A percentile compares a stretch with the other conserved stretches of the same genome.
phyloP scores from a whole-genome alignment of 371 early-diverging fungal species.

The Coemansia sp. region DNA sequence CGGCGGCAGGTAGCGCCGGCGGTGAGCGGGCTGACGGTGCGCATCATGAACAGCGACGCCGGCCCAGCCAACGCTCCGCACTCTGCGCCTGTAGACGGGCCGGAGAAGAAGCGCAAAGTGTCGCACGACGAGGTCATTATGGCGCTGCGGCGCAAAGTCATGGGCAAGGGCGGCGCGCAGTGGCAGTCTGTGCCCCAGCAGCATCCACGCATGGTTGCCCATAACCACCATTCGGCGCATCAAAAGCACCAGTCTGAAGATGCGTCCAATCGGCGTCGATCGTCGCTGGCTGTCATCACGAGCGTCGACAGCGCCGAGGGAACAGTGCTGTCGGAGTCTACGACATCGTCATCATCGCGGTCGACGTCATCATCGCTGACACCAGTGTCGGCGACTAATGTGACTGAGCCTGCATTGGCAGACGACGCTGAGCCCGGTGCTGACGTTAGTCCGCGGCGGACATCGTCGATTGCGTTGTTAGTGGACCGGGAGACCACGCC shows the following conservation, averaged over 20 bases:
- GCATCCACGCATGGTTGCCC: conserved; percentile 1
- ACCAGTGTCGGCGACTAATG: not conserved
- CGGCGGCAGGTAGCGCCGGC: conserved; percentile 39
- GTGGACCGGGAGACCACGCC: conserved; percentile 13
- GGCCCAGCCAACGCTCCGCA: conserved; percentile 24
- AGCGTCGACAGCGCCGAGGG: conserved; percentile 4
- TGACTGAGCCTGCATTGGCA: not conserved
- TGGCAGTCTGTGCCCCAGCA: conserved; percentile 15
- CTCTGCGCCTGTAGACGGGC: conserved; percentile 50
- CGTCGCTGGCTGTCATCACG: conserved; percentile 29
- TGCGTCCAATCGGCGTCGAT: conserved; percentile 6
- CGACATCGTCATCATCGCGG: conserved; percentile 18
- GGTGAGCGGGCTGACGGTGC: conserved; percentile 43
- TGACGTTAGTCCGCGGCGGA: conserved; percentile 8
- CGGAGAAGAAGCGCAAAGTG: conserved; percentile 40
- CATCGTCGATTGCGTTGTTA: conserved; percentile 26
- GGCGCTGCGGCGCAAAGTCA: conserved; percentile 52
- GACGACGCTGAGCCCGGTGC: not conserved
- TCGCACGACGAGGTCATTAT: conserved; percentile 51
- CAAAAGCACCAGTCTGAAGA: conserved; percentile 10
- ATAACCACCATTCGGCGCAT: conserved; percentile 9
- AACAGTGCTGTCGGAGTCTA: conserved; percentile 4
- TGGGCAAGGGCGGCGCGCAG: conserved; percentile 26
- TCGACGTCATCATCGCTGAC: conserved; percentile 3
- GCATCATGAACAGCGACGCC: conserved; percentile 12